phyloP scores from a whole-genome alignment of 116 monocot genomes.

The Iris pallida region DNA sequence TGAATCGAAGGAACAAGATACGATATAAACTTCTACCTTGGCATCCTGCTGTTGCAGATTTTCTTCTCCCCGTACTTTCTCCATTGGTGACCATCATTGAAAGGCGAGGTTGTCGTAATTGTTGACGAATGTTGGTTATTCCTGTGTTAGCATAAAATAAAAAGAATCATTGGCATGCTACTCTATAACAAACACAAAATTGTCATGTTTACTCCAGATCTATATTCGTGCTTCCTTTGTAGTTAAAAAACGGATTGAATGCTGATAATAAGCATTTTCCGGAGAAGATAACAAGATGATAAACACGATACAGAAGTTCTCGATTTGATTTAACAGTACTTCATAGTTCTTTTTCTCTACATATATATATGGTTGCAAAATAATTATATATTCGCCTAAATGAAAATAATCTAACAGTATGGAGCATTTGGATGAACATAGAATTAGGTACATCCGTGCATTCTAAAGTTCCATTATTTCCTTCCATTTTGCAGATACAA shows the following conservation, averaged over 20 bases:
- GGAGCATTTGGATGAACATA: neutral
- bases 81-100: slow-evolving; percentile 25
- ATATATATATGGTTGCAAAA: neutral
- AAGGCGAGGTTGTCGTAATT: slow-evolving; percentile 12
- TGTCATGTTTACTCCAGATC: neutral
- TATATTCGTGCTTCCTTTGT: neutral
- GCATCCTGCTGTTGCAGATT: slow-evolving; percentile 15
- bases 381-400: neutral
- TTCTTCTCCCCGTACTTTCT: slow-evolving; percentile 30
- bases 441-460: neutral
- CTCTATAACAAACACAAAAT: neutral
- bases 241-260: neutral
- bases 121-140: slow-evolving; percentile 10
- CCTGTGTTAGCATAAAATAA: neutral
- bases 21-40: slow-evolving; percentile 11
- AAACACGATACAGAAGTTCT: neutral
- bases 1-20: neutral
- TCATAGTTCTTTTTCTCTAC: neutral
- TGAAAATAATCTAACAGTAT: neutral
- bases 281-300: too few relatives aligned
- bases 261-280: neutral
- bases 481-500: neutral
- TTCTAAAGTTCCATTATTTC: neutral
- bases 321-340: neutral
- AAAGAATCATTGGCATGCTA: neutral